Evolutionary conservation across 2,329 filamentous ascomycete species (phyloP).

Genomic region (Diaporthe citri): DNA sequence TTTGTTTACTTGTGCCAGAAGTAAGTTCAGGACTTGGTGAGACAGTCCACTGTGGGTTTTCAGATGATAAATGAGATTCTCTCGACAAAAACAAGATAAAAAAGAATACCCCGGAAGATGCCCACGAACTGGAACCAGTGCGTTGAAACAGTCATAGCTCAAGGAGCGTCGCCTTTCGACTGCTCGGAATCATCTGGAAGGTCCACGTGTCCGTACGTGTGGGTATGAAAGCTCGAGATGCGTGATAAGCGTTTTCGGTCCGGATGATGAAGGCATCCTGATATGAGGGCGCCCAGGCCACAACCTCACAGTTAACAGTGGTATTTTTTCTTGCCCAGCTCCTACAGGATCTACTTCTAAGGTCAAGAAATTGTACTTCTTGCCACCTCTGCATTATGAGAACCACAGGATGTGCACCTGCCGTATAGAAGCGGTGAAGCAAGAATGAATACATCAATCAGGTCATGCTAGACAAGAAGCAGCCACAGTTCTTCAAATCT

Average conservation of each 20-base stretch:
- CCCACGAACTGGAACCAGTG: not conserved
- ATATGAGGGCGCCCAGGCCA: fast-evolving
- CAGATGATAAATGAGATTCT: not conserved
- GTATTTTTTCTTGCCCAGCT: not conserved
- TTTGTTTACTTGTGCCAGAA: slow-evolving; percentile 9
- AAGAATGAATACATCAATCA: not conserved
- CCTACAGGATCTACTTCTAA: not conserved
- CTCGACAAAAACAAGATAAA: not conserved
- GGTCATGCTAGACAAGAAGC: not conserved
- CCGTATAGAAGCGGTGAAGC: not conserved
- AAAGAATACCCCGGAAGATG: not conserved
- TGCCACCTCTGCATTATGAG: not conserved
- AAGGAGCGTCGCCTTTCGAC: not conserved
- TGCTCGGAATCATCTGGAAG: too few relatives aligned
- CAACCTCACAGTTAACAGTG: not conserved
- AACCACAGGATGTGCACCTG: not conserved
- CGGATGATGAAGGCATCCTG: too few relatives aligned
- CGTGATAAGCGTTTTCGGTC: not conserved
- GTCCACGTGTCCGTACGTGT: too few relatives aligned
- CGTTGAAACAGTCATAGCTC: not conserved
- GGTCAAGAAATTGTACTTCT: too few relatives aligned
- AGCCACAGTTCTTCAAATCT: not conserved
- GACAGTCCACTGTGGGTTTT: not conserved
- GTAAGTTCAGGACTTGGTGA: not conserved
- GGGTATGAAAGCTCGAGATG: too few relatives aligned